These are phyloP conservation scores for Quercus phellos DNA, from an alignment of 331 rosid species.

Conservation along the genomic window DNA sequence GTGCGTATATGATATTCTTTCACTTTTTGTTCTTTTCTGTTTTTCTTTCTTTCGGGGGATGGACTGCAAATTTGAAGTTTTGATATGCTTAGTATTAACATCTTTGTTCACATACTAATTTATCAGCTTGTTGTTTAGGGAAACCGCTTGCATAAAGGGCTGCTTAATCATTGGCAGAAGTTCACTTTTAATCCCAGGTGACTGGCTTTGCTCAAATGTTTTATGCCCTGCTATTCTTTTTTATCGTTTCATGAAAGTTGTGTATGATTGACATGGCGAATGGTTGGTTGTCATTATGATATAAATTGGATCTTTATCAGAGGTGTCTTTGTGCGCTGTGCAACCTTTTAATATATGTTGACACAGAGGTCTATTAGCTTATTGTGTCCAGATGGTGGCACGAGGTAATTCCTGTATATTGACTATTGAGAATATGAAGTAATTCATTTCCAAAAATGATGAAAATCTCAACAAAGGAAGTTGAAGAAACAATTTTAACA, in stretches of 20 bases:
- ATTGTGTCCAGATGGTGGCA: neutral
- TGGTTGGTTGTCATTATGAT: neutral
- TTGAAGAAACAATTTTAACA: neutral
- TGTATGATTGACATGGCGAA: neutral
- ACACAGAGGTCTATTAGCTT: neutral
- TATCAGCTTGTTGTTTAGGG: constrained; percentile 48
- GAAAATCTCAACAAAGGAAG: neutral
- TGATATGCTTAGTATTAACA: neutral
- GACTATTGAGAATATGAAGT: neutral
- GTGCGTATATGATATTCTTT: too few relatives aligned
- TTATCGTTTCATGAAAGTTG: neutral
- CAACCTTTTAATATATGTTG: neutral
- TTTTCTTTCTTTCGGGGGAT: too few relatives aligned
- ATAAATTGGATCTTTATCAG: constrained; percentile 6
- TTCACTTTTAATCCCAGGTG: constrained; percentile 97
- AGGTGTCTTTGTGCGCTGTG: too few relatives aligned
- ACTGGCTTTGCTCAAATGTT: constrained; percentile 27
- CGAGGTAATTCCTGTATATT: neutral
- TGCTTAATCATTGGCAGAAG: constrained; percentile 90
- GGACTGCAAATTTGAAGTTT: too few relatives aligned
- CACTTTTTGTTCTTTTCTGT: too few relatives aligned
- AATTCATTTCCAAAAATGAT: neutral
- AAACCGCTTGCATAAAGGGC: constrained; percentile 87
- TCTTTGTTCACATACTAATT: constrained; percentile 13
- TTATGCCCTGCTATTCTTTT: neutral